Conservation (phyloP, 2,329 filamentous ascomycete genomes). For the Botrytis fabae region DNA sequence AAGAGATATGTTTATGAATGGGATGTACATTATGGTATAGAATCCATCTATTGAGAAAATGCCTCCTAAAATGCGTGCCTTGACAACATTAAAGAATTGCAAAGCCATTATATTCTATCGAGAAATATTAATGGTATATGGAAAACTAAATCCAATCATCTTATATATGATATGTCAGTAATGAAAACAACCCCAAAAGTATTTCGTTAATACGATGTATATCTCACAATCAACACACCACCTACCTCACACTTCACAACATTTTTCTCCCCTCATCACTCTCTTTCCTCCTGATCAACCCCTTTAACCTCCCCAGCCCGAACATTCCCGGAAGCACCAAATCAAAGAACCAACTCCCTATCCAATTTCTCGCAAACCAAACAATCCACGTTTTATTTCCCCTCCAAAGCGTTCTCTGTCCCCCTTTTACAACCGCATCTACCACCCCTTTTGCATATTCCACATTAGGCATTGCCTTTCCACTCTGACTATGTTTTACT, state of each 20-base stretch:
- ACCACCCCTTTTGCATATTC: conserved; percentile 36
- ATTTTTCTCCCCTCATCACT: not conserved
- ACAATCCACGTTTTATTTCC: conserved; percentile 30
- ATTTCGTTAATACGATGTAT: not conserved
- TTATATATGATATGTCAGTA: not conserved
- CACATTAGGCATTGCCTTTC: conserved; percentile 30
- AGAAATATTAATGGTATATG: not conserved
- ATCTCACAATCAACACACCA: not conserved
- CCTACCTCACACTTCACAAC: not conserved
- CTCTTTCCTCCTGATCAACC: conserved; percentile 16
- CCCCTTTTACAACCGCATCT: conserved; percentile 30
- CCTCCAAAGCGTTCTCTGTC: conserved; percentile 31
- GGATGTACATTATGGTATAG: not conserved
- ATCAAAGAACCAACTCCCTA: conserved; percentile 36
- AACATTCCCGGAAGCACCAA: conserved; percentile 34
- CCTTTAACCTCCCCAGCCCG: conserved; percentile 31
- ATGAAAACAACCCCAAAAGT: no score
- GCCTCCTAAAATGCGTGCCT: not conserved
- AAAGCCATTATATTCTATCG: not conserved
- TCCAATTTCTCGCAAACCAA: conserved; percentile 31
- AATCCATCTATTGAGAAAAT: no score
- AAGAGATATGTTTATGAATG: not conserved
- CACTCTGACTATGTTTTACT: conserved; percentile 33
- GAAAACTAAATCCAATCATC: not conserved
- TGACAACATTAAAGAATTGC: not conserved